Evolutionary conservation across 2,329 filamentous ascomycete species (phyloP).

Genomic region (Calonectria pseudoreteaudii): DNA sequence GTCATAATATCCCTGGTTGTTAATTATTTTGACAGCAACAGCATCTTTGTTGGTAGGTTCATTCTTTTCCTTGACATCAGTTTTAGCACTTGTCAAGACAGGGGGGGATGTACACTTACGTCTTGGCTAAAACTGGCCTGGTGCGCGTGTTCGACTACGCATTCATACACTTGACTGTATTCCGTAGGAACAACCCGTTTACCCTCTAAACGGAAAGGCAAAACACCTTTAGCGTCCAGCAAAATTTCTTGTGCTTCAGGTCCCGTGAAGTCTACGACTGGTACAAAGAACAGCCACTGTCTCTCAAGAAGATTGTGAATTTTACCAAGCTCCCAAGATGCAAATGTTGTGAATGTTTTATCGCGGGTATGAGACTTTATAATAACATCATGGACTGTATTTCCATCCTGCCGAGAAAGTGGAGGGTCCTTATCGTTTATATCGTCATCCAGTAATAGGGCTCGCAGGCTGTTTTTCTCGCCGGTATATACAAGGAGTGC

Average conservation of each 20-base stretch:
- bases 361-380: background rate
- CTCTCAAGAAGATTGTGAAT: background rate
- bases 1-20: accelerated
- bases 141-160: background rate
- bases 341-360: background rate
- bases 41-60: background rate
- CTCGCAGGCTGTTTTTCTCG: background rate
- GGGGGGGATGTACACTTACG: background rate
- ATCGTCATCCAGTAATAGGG: background rate
- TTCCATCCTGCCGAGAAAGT: background rate
- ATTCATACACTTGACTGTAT: background rate
- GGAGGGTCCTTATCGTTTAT: background rate
- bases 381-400: background rate
- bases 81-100: background rate
- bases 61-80: background rate
- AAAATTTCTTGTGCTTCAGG: background rate
- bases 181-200: background rate
- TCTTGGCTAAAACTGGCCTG: background rate
- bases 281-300: background rate
- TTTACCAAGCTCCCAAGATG: background rate
- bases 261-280: background rate
- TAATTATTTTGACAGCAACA: background rate
- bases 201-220: background rate
- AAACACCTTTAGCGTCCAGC: background rate
- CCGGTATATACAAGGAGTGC: background rate